These are phyloP conservation scores for Linum tenue DNA, from an alignment of 345 rosid genomes.

Conservation along the genomic window DNA sequence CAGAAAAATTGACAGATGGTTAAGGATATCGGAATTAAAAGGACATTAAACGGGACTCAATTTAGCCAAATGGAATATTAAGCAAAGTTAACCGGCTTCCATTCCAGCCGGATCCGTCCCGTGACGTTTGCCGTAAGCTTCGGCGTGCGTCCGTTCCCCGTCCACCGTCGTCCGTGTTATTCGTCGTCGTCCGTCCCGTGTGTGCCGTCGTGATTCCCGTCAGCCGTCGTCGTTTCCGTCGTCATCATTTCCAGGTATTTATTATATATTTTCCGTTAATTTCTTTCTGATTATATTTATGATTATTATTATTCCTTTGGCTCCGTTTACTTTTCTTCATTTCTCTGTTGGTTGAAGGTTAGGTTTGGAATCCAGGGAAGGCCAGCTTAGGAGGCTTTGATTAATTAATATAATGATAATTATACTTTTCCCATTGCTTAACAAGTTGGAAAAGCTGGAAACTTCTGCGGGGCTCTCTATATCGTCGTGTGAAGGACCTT, in stretches of 20 bases:
- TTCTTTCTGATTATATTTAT: not conserved
- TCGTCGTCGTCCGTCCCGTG: constrained; percentile 11
- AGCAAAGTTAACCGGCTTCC: not conserved
- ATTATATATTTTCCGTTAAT: constrained; percentile 8
- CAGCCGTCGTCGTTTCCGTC: constrained; percentile 19
- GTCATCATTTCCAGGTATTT: constrained; percentile 6
- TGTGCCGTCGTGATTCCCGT: not conserved
- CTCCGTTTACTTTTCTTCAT: not conserved
- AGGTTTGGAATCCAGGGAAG: not conserved
- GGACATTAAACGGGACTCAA: not conserved
- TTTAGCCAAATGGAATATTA: not conserved
- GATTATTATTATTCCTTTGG: not conserved
- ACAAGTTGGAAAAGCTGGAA: no score
- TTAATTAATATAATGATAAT: no score
- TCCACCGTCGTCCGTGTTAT: constrained; percentile 14
- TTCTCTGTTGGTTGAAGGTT: not conserved
- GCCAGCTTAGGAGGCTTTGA: no score
- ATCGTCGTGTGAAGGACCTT: no score
- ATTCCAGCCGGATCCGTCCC: not conserved
- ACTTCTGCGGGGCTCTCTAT: no score
- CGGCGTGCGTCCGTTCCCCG: not conserved
- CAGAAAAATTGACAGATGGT: not conserved
- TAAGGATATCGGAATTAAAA: not conserved
- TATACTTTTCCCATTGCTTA: no score
- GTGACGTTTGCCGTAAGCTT: constrained; percentile 15